Conservation (phyloP, 2,329 filamentous ascomycete species). For the Penicillium sp. region DNA sequence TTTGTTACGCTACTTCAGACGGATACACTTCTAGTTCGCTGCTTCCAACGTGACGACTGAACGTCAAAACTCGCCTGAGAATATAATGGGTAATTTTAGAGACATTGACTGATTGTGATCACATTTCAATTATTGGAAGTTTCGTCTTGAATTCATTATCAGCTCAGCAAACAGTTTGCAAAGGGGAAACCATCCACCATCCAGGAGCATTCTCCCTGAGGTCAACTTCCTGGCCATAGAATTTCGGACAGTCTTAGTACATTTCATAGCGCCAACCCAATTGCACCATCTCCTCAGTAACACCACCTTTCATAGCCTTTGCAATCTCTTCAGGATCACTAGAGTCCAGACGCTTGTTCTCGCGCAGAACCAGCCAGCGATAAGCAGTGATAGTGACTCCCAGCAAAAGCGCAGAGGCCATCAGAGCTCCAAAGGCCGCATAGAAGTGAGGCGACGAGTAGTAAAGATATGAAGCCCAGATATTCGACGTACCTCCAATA, state of each 20-base stretch:
- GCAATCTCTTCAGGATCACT: slow-evolving; percentile 42
- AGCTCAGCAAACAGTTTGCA: background rate
- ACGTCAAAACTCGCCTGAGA: no score
- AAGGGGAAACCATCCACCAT: background rate
- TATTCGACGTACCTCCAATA: slow-evolving; percentile 32
- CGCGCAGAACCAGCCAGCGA: slow-evolving; percentile 43
- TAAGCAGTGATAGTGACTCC: slow-evolving; percentile 43
- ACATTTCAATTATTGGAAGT: background rate
- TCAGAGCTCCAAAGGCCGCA: slow-evolving; percentile 47
- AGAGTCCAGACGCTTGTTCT: slow-evolving; percentile 47
- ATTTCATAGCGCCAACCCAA: slow-evolving; percentile 52
- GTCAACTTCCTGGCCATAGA: background rate
- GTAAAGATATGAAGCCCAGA: slow-evolving; percentile 33
- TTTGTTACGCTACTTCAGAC: no score
- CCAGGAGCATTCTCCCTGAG: background rate
- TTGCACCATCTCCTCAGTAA: slow-evolving; percentile 50
- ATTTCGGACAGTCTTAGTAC: slow-evolving; percentile 32
- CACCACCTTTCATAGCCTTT: slow-evolving; percentile 47
- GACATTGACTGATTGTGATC: background rate
- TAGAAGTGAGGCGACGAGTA: slow-evolving; percentile 40
- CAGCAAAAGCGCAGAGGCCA: slow-evolving; percentile 34
- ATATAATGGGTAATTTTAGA: no score
- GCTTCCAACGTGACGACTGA: no score
- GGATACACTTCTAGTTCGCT: background rate
- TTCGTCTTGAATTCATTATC: background rate